These are phyloP conservation scores for Bryoglossum gracile DNA, from an alignment of 495 filamentous ascomycete species.

Conservation along the genomic window DNA sequence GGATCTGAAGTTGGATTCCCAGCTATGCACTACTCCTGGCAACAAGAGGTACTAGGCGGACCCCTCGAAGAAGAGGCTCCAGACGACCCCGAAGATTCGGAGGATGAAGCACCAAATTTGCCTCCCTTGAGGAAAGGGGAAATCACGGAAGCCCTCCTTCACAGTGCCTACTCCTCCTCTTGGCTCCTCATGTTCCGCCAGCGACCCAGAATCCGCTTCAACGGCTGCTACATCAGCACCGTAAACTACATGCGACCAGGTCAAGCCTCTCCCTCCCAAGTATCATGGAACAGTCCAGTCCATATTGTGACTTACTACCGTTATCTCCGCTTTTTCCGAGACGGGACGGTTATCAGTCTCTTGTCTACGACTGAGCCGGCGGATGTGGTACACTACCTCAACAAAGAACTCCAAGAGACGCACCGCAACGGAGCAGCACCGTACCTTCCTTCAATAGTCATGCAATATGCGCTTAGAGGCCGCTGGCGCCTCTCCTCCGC, in stretches of 20 bases:
- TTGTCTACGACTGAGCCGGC: constrained; percentile 72
- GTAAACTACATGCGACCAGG: constrained; percentile 90
- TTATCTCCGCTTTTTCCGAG: constrained; percentile 89
- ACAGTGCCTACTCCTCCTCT: constrained; percentile 36
- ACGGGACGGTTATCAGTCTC: constrained; percentile 73
- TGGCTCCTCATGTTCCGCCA: constrained; percentile 67
- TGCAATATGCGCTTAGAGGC: constrained; percentile 49
- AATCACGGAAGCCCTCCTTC: constrained; percentile 33
- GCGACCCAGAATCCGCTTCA: constrained; percentile 84
- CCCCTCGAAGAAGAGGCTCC: constrained; percentile 32
- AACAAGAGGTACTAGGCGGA: constrained; percentile 52
- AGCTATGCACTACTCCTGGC: constrained; percentile 78
- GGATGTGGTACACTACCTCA: constrained; percentile 51
- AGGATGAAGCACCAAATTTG: constrained; percentile 18
- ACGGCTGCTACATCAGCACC: constrained; percentile 91
- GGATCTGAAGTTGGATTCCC: constrained; percentile 67
- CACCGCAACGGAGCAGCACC: constrained; percentile 25
- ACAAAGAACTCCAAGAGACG: constrained; percentile 29
- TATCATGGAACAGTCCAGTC: constrained; percentile 73
- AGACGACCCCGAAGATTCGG: constrained; percentile 17
- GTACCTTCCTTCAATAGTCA: constrained; percentile 31
- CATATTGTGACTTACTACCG: constrained; percentile 98
- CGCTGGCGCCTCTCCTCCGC: constrained; percentile 27
- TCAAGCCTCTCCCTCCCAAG: constrained; percentile 45
- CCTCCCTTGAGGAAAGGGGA: constrained; percentile 8